These are phyloP conservation scores for Ceratocystis colombiana DNA, from an alignment of 2,329 filamentous ascomycete genomes.

Conservation along the genomic window DNA sequence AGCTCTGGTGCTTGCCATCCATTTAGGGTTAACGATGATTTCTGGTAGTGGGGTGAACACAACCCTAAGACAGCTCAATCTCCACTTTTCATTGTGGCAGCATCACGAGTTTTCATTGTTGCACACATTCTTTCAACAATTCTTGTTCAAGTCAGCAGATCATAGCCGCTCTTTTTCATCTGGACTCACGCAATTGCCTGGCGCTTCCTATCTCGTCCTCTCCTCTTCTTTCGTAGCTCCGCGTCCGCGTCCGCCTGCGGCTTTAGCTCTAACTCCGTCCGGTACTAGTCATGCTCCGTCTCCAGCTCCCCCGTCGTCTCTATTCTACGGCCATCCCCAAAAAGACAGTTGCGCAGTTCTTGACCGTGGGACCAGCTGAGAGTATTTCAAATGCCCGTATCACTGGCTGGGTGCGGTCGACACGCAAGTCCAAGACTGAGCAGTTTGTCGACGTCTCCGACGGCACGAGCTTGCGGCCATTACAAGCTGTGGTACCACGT, in stretches of 20 bases:
- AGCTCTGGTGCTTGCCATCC: no score
- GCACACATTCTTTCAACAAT: no score
- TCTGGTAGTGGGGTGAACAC: no score
- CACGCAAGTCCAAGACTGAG: conserved; percentile 73
- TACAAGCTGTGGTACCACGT: conserved; percentile 73
- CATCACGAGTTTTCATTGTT: no score
- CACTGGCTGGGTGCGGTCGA: conserved; percentile 71
- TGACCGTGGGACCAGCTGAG: conserved; percentile 42
- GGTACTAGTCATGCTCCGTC: background rate
- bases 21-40: no score
- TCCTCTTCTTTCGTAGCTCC: background rate
- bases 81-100: no score
- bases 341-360: conserved; percentile 44
- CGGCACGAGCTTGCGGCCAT: conserved; percentile 65
- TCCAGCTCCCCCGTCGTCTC: conserved; percentile 13
- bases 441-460: conserved; percentile 80
- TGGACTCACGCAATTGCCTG: no score
- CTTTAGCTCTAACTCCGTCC: background rate
- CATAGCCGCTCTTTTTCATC: no score
- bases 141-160: no score
- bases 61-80: no score
- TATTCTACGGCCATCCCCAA: conserved; percentile 28
- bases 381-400: conserved; percentile 47
- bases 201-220: no score
- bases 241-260: background rate